These are phyloP conservation scores for Boletus pseudopeckii DNA, from an alignment of 768 basidiomycete genomes.

Conservation along the genomic window DNA sequence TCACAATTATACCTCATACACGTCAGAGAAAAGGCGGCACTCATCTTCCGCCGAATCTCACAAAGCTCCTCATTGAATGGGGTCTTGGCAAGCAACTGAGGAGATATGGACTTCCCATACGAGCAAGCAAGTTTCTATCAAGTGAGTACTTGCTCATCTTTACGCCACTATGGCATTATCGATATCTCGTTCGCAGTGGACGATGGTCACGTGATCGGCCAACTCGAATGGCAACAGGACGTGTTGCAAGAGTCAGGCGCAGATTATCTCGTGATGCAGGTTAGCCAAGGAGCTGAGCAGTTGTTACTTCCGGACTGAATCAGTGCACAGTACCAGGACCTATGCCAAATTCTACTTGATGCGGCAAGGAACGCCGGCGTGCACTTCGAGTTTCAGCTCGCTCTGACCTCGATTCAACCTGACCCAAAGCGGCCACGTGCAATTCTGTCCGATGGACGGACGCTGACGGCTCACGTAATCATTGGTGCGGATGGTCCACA, in stretches of 20 bases:
- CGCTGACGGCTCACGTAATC: conserved; percentile 49
- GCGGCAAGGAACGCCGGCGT: conserved; percentile 49
- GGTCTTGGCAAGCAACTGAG: conserved; percentile 45
- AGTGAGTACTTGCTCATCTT: conserved; percentile 6
- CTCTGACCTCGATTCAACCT: conserved; percentile 34
- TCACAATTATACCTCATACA: background rate
- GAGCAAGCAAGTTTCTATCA: conserved; percentile 25
- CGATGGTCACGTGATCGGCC: conserved; percentile 43
- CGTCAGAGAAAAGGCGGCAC: conserved; percentile 38
- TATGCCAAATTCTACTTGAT: conserved; percentile 47
- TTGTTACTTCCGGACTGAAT: background rate
- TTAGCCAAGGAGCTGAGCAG: conserved; percentile 19
- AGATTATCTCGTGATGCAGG: conserved; percentile 52
- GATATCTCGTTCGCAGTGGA: conserved; percentile 33
- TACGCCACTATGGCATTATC: background rate
- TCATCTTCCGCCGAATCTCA: conserved; percentile 58
- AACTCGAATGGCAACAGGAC: conserved; percentile 46
- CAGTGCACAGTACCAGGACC: conserved; percentile 46
- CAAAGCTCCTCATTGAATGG: conserved; percentile 55
- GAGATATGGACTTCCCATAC: conserved; percentile 30
- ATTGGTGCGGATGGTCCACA: conserved; percentile 61
- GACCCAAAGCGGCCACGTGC: conserved; percentile 31
- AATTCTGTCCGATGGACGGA: conserved; percentile 42
- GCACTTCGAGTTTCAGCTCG: conserved; percentile 43
- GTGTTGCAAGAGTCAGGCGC: conserved; percentile 51